Base-by-base conservation (phyloP, 2,329 filamentous ascomycete genomes). In the Colletotrichum paranaense region DNA sequence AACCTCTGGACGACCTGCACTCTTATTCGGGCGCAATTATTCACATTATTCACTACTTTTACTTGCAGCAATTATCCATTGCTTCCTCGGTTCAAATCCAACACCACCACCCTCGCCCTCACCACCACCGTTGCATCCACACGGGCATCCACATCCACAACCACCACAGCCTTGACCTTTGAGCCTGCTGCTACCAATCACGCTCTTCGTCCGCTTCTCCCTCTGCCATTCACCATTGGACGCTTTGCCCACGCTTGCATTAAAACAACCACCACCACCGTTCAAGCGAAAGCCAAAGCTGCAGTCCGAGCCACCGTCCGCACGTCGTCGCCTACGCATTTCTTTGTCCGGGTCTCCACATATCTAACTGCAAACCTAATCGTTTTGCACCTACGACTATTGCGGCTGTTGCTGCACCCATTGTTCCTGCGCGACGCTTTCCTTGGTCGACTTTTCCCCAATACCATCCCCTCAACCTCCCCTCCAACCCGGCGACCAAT, bases 291-390 rank as follows among this genome's bases (percentile, higher is more conserved):
- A 58, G 52, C 65, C 56, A 72, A 72, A 58, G 46, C 30, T 63
- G 58, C 30, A 26, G 58, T 68, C 69, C 69, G 69, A 72, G 69
- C 68, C 68, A 72, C 64, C 16, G 26, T 42, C 52, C 26, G 55
- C 55, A 42, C 38, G 22, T 59, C 57, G 60, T 24, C 53, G 52
- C 30, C 26, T 72, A 26, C 62, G 67, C 71, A 67, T 66, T 67
- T 62, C 71, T 73, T 72, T 71, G 68, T 67, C 22, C 71, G 49
- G 49, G 62, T 69, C 68, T 60, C 71, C 71, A 72, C 71, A 46
- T 62, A 42, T 24, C 68, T 53, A 57, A 62, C 62, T 57, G 62
- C 71, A 72, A 73, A 73, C 68, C 62, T 73, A 62, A 72, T 55
- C 62, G 52, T 71, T 26, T 38, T 57, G 62, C 42, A 49, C 42